Evolutionary conservation across 805 yeast species (phyloP), one percentile per base, ranked within the genome.

Genomic region (Maudiozyma bulderi): DNA sequence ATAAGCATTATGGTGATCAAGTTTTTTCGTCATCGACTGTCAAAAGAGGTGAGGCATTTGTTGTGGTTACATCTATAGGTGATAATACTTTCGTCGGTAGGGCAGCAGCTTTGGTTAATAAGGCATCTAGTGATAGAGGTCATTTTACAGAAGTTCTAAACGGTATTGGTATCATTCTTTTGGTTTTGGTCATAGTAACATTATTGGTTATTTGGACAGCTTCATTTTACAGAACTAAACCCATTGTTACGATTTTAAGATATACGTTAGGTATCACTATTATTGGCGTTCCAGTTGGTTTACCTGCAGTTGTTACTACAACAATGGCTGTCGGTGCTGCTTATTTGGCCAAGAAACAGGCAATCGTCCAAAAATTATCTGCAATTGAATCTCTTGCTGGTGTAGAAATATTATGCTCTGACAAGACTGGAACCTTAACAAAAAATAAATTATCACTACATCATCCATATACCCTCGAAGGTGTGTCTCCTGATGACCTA

Each of bases 321-420:
- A 89, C 96, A 71, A 88, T 89, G 96, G 97, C 97, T 72, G 97
- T 90, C 73, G 97, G 97, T 82, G 97, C 96, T 71, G 96, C 96
- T 68, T 87, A 88, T 84, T 78, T 89, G 68, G 96, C 96, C 65
- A 86, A 87, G 81, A 89, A 88, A 75, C 87, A 87, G 75, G 96
- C 96, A 61, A 89, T 89, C 78, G 96, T 89, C 65, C 96, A 89
- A 75, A 89, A 89, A 72, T 79, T 89, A 67, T 86, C 95, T 71
- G 96, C 96, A 58, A 89, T 89, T 75, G 97, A 89, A 76, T 89
- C 96, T 55, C 77, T 89, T 62, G 97, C 96, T 59, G 96, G 96
- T 82, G 96, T 90, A 67, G 96, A 90, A 76, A 87, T 89, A 73
- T 80, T 89, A 71, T 89, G 97, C 82, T 89, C 96, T 63, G 97